These are phyloP conservation scores for Sporothrix brasiliensis DNA, from an alignment of 2,329 filamentous ascomycete species.

Conservation along the genomic window DNA sequence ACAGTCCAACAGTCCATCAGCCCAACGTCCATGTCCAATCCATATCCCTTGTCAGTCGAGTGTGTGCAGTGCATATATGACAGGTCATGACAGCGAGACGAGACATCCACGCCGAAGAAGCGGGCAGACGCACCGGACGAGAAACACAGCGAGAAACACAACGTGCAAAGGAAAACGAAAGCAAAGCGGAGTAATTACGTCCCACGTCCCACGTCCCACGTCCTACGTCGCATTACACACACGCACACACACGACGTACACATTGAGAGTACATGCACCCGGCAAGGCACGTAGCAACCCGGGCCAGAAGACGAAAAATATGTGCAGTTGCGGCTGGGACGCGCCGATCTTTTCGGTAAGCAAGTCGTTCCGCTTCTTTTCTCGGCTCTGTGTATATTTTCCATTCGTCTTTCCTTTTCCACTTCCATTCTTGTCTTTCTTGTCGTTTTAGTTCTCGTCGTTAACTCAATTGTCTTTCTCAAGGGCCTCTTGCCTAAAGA, in stretches of 20 bases:
- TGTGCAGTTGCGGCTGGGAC: constrained; percentile 15
- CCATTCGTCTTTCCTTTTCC: background rate
- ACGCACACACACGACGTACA: too few relatives aligned
- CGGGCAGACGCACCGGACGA: background rate
- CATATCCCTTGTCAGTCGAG: constrained; percentile 2
- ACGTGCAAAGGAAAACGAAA: background rate
- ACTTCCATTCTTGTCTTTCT: background rate
- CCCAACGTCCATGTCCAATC: background rate
- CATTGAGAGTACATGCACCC: background rate
- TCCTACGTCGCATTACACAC: too few relatives aligned
- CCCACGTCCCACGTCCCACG: too few relatives aligned
- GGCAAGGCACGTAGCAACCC: constrained; percentile 9
- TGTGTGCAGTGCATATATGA: background rate
- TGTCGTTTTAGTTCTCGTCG: background rate
- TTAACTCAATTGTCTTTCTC: too few relatives aligned
- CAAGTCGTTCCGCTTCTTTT: background rate
- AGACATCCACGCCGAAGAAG: background rate
- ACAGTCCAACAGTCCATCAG: background rate
- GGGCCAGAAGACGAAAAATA: background rate
- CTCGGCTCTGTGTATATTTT: background rate
- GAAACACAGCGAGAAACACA: background rate
- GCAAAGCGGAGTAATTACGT: background rate
- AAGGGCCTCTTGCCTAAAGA: too few relatives aligned
- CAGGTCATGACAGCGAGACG: constrained; percentile 12
- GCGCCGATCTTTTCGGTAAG: constrained; percentile 1